Base-by-base conservation (phyloP, 225 moss, liverwort and hornwort genomes). In the Pseudisothecium myosuroides region DNA sequence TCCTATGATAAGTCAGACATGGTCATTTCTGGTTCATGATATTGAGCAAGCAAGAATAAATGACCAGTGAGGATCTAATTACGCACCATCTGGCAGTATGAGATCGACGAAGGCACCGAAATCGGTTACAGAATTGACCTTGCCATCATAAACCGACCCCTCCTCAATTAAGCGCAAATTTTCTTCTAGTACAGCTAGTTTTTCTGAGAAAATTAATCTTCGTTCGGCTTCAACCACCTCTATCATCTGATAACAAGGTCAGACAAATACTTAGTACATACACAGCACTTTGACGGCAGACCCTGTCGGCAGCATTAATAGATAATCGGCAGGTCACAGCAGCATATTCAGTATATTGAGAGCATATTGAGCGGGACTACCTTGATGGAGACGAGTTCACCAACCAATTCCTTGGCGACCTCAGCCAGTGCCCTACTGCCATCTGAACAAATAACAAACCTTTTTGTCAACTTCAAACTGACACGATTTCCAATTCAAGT, bases 101-200 rank as follows among this genome's bases (percentile, higher is more conserved):
- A 99, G 93, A 92, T 99, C 97, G 49, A 99, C 97, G 81, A 99
- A 99, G 59, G 99, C 99, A 88, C 99, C 99, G 43, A 96, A 99
- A 89, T 99, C 99, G 68, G 97, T 97, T 52, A 99, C 99, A 87
- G 93, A 96, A 84, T 99, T 99, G 88, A 99, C 97, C 92, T 94
- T 95, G 79, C 99, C 99, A 79, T 96, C 89, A 89, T 92, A 99
- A 64, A 95, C 47, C 45, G 91, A 90, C 61, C 97, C 97, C 91
- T 94, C 96, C 61, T 95, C 88, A 52, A 99, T 85, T 90, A 96
- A 86, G 90, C 95, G 95, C 80, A 99, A 88, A 80, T 92, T 96
- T 79, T 96, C 93, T 39, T 92, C 95, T 61, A 96, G 87, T 28
- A 94, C 94, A 83, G 97, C 99, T 87, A 93, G 91, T 91, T 97